phyloP scores from a whole-genome alignment of 768 basidiomycete species.

The Gelatoporia subvermispora region DNA sequence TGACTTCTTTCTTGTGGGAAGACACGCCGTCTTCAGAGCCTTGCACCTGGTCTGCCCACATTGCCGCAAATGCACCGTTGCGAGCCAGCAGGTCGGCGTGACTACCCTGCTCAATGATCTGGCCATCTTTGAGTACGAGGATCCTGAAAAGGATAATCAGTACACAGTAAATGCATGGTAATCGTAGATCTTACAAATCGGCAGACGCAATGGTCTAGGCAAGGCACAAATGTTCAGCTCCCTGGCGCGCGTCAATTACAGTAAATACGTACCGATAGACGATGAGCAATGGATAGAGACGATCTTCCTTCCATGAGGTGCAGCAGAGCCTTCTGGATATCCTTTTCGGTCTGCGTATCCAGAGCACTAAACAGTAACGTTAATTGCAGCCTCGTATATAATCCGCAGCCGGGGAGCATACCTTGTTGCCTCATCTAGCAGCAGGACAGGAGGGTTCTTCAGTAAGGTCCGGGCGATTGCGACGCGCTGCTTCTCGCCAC shows the following conservation, averaged over 20 bases:
- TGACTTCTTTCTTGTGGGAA: slow-evolving; percentile 30
- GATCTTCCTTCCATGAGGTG: slow-evolving; percentile 71
- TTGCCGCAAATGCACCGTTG: slow-evolving; percentile 71
- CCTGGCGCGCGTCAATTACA: not conserved
- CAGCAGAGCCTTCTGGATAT: slow-evolving; percentile 84
- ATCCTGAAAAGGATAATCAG: slow-evolving; percentile 46
- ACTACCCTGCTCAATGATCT: slow-evolving; percentile 76
- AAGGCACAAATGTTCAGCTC: not conserved
- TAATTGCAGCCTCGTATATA: not conserved
- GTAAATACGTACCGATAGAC: slow-evolving; percentile 58
- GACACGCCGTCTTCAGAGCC: slow-evolving; percentile 50
- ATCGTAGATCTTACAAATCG: slow-evolving; percentile 34
- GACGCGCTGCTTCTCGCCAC: slow-evolving; percentile 88
- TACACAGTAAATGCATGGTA: not conserved
- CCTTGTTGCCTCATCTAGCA: slow-evolving; percentile 79
- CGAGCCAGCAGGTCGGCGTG: slow-evolving; percentile 73
- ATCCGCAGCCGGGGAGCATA: slow-evolving; percentile 17
- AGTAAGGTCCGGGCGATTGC: slow-evolving; percentile 83
- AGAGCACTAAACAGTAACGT: slow-evolving; percentile 48
- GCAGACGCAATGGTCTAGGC: slow-evolving; percentile 49
- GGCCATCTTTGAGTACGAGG: slow-evolving; percentile 86
- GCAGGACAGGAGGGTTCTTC: slow-evolving; percentile 78
- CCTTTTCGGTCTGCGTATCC: slow-evolving; percentile 87
- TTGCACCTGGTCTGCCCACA: slow-evolving; percentile 87
- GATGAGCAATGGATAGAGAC: slow-evolving; percentile 75